phyloP scores from a whole-genome alignment of 2,329 filamentous ascomycete species.

The Paramyrothecium roridum region DNA sequence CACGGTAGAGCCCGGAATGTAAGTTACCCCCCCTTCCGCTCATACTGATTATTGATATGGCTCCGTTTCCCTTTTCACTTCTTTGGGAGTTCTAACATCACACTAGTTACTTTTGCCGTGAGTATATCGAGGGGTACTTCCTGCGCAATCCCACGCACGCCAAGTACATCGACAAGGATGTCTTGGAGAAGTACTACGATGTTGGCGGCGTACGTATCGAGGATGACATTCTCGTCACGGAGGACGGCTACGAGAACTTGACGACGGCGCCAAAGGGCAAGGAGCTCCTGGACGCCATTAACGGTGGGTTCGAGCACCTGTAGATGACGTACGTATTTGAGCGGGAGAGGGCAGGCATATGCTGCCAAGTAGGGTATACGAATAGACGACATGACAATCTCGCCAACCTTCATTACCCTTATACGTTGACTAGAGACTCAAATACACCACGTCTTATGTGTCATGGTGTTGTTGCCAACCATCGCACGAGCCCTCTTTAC shows the following conservation, averaged over 20 bases:
- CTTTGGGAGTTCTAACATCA: not conserved
- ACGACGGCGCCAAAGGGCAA: slow-evolving; percentile 75
- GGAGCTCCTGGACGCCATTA: slow-evolving; percentile 64
- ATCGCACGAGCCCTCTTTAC: no score
- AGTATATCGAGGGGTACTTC: slow-evolving; percentile 69
- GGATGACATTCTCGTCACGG: slow-evolving; percentile 80
- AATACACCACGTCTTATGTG: not conserved
- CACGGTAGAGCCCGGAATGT: slow-evolving; percentile 76
- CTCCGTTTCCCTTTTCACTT: not conserved
- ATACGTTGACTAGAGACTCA: not conserved
- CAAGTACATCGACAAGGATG: slow-evolving; percentile 61
- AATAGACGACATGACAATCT: no score
- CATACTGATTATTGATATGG: not conserved
- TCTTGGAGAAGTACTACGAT: slow-evolving; percentile 66
- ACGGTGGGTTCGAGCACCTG: slow-evolving; percentile 27
- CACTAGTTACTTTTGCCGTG: slow-evolving; percentile 67
- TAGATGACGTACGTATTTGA: slow-evolving; percentile 2
- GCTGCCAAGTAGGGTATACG: not conserved
- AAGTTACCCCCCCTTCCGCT: slow-evolving; percentile 18
- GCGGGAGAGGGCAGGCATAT: not conserved
- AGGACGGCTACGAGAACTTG: slow-evolving; percentile 77
- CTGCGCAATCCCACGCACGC: slow-evolving; percentile 55
- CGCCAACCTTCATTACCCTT: not conserved
- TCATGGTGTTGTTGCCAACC: not conserved
- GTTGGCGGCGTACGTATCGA: slow-evolving; percentile 93